These are phyloP conservation scores for Aspergillus awamori DNA, from an alignment of 2,329 filamentous ascomycete genomes.

Conservation along the genomic window DNA sequence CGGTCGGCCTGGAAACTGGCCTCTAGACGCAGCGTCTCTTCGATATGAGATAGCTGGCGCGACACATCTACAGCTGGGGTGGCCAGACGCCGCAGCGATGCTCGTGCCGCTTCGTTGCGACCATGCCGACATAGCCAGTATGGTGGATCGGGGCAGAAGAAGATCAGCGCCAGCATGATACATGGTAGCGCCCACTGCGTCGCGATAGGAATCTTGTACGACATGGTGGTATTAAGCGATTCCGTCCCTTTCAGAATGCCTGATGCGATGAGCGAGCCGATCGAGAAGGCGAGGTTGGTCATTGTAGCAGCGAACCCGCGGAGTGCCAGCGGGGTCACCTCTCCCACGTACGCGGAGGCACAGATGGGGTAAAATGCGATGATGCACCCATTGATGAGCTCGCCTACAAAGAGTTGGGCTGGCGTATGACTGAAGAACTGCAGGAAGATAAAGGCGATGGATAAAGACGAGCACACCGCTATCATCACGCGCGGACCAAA, in stretches of 20 bases:
- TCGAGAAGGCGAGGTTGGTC: conserved; percentile 35
- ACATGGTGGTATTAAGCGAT: conserved; percentile 18
- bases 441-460: conserved; percentile 60
- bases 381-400: conserved; percentile 63
- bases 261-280: conserved; percentile 37
- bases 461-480: conserved; percentile 27
- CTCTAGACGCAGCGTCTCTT: conserved; percentile 32
- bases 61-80: conserved; percentile 21
- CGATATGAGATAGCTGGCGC: conserved; percentile 31
- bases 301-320: conserved; percentile 34
- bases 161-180: conserved; percentile 24
- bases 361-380: conserved; percentile 64
- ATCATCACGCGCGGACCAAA: conserved; percentile 34
- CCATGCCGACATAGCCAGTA: conserved; percentile 31
- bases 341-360: conserved; percentile 43
- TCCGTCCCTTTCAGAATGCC: conserved; percentile 33
- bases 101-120: conserved; percentile 22
- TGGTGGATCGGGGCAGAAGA: conserved; percentile 30
- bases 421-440: conserved; percentile 65
- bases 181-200: conserved; percentile 29
- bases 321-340: conserved; percentile 35
- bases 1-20: conserved; percentile 20
- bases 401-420: conserved; percentile 60
- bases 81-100: conserved; percentile 24
- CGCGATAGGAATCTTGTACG: conserved; percentile 32